Evolutionary conservation across 2,329 filamentous ascomycete species (phyloP).

Genomic region (Talaromyces sp.): DNA sequence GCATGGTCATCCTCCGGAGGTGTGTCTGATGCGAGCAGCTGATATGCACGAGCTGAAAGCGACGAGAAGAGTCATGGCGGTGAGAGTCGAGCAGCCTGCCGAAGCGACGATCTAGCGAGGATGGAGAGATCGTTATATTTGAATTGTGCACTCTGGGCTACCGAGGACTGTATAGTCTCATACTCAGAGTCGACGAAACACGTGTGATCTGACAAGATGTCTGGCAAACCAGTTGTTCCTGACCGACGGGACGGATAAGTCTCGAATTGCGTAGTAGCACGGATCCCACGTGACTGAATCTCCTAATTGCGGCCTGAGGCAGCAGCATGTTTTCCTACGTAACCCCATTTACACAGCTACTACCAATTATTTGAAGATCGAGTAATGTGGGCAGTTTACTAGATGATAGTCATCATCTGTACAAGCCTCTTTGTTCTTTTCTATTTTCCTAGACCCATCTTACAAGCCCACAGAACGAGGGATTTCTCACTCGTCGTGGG

Average conservation of each 20-base stretch:
- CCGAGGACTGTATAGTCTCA: not conserved
- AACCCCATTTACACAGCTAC: too few relatives aligned
- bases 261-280: constrained; percentile 1
- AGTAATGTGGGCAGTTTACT: not conserved
- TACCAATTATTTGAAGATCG: not conserved
- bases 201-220: not conserved
- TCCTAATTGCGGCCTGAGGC: constrained; percentile 1
- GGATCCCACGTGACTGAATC: not conserved
- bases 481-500: not conserved
- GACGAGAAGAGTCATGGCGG: not conserved
- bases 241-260: not conserved
- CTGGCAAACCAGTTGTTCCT: not conserved
- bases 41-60: not conserved
- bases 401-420: not conserved
- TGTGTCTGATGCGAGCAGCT: not conserved
- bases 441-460: not conserved
- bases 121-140: not conserved
- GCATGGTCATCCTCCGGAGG: not conserved
- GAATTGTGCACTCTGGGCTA: not conserved
- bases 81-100: not conserved
- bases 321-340: not conserved
- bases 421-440: not conserved
- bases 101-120: not conserved
- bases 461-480: not conserved
- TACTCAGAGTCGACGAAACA: not conserved